phyloP scores from a whole-genome alignment of 2,329 filamentous ascomycete genomes.

The Gremmenia infestans region DNA sequence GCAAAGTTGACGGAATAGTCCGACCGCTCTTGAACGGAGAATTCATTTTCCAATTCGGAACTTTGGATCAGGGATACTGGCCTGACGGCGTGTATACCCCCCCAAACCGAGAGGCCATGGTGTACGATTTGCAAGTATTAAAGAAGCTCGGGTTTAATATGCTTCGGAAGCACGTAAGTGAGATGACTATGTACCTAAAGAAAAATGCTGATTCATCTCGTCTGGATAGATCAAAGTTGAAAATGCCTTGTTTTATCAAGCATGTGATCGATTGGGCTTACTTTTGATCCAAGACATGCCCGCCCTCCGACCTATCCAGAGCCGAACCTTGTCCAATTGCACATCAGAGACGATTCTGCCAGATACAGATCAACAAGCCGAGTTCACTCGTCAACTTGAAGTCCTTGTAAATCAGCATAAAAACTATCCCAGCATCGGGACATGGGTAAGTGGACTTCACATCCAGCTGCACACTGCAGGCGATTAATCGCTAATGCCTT shows the following conservation, averaged over 20 bases:
- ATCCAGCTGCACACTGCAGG: no score
- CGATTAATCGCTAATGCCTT: background rate
- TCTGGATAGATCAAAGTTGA: background rate
- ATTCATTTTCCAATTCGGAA: slow-evolving; percentile 63
- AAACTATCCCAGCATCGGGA: slow-evolving; percentile 56
- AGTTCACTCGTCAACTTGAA: slow-evolving; percentile 48
- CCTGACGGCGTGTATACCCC: slow-evolving; percentile 63
- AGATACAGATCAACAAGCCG: slow-evolving; percentile 47
- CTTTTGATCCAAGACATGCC: slow-evolving; percentile 72
- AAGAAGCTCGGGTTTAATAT: slow-evolving; percentile 66
- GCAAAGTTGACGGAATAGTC: slow-evolving; percentile 45
- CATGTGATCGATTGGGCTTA: slow-evolving; percentile 13
- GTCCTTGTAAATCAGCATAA: slow-evolving; percentile 39
- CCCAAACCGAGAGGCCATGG: slow-evolving; percentile 62
- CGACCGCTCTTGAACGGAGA: slow-evolving; percentile 56
- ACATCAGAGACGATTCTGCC: slow-evolving; percentile 28
- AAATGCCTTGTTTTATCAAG: slow-evolving; percentile 15
- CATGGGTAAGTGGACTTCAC: slow-evolving; percentile 48
- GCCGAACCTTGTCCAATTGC: background rate
- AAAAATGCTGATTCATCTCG: background rate
- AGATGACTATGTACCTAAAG: slow-evolving; percentile 24
- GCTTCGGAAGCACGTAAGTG: slow-evolving; percentile 59
- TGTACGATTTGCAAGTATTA: slow-evolving; percentile 57
- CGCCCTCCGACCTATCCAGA: slow-evolving; percentile 40
- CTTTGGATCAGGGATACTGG: slow-evolving; percentile 68